Evolutionary conservation across 108 stramenopile genomes (phyloP), one percentile per base, ranked within the genome.

Genomic region (Cyclostephanos invisitatus): DNA sequence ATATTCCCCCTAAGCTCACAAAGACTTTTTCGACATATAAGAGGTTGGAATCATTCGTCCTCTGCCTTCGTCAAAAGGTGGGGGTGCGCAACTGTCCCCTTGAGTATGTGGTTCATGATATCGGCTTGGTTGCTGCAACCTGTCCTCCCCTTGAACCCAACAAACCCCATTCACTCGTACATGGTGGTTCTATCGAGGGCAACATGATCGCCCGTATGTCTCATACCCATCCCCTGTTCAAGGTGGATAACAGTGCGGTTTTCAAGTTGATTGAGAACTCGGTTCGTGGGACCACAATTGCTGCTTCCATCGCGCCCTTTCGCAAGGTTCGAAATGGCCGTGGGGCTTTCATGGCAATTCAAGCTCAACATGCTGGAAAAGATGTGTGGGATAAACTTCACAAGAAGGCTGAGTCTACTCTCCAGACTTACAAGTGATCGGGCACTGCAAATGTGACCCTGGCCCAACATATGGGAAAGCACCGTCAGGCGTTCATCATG

Each of bases 281-380:
- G 0, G 73, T 72, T 1, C 27, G 78, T 8, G 51, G 51, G 1
- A 49, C 21, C 32, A 20, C 17, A 2, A 44, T 66, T n/a, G 12
- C 65, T 62, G 7, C 66, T 18, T 70, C 59, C 35, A 51, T 75
- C 37, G 44, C 47, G 24, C 21, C 56, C 17, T 62, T 63, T 47
- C 21, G 37, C 6, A 44, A 64, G 7, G 24, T 55, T 7, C 27
- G 38, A 2, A 50, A 81, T 74, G 84, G 80, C 5, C 51, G 80
- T 12, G 62, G 9, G 14, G 80, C 84, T 17, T 81, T 32, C 37
- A 24, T 76, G 29, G 75, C 83, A 4, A 12, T 80, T 11, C 62
- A 47, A 24, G 14, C 9, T 2, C 75, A 80, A 11, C 66, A 54
- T 44, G 46, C 61, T 18, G 79, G 79, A 6, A 29, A 67, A 38